Evolutionary conservation across 805 yeast genomes (phyloP), one percentile per base, ranked within the genome.

Genomic region (Wickerhamomyces chambardii): DNA sequence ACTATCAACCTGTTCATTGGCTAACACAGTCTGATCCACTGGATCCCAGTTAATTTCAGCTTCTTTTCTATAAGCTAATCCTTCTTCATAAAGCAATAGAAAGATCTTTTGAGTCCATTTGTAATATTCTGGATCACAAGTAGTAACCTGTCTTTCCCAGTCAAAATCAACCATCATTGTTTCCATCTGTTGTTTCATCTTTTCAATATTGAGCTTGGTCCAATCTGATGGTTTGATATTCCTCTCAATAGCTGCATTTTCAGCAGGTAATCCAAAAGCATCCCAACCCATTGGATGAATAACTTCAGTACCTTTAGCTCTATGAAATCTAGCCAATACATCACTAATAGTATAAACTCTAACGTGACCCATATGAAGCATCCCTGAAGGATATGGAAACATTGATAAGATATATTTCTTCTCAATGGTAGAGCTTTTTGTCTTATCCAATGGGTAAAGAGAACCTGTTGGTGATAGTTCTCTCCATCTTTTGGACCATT

Each of bases 201-300:
- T 83, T 1, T 56, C 60, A n/a, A 92, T 86, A 53, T 92, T 92
- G 14, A 63, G 50, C 29, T 61, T 66, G 0, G 98, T 92, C 98
- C 98, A 92, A 1, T 57, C 68, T 1, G 75, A 72, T 0, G 98
- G 97, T 42, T 75, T 75, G 11, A 85, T 67, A 1, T 76, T 75
- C 41, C 95, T 62, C 55, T 89, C 95, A 22, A 86, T 78, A 0
- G 98, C 98, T 0, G 98, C 98, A 56, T 92, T 92, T 55, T 92
- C 98, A 1, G 98, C 98, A 0, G 98, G 98, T 19, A 92, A 64
- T 1, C 98, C 98, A 66, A 92, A 92, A 0, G 97, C 95, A 64
- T 92, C 98, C 97, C 97, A 92, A 0, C 98, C 98, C 95, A 92
- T 89, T 0, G 97, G 97, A 53, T 92, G 95, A 2, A 90, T 66